A percentile compares a stretch with the other conserved stretches of the same genome.
phyloP scores from a whole-genome alignment of 345 rosid genomes.

The Fremontodendron californicum region DNA sequence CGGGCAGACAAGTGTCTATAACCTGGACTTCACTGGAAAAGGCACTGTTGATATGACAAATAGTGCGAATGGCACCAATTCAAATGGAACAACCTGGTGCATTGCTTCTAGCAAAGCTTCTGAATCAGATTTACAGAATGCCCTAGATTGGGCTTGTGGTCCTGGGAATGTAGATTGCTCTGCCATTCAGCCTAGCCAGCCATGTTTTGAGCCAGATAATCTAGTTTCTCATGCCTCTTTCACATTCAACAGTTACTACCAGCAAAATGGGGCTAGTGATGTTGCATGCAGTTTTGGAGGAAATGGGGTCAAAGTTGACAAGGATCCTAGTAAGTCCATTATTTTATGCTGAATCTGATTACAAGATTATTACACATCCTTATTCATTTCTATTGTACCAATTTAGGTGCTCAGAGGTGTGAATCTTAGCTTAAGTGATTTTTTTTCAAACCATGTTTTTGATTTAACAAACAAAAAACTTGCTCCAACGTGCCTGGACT shows the following conservation, averaged over 20 bases:
- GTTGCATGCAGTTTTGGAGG: conserved; percentile 92
- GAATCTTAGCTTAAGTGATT: neutral
- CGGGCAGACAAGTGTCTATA: conserved; percentile 81
- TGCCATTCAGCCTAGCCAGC: conserved; percentile 94
- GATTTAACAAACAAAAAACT: neutral
- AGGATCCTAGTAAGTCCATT: conserved; percentile 76
- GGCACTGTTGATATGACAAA: conserved; percentile 11
- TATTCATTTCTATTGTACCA: neutral
- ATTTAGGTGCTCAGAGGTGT: neutral
- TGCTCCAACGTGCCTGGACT: neutral
- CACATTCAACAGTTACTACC: conserved; percentile 81
- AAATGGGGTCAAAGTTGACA: conserved; percentile 78
- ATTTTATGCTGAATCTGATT: neutral
- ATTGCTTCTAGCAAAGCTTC: conserved; percentile 81
- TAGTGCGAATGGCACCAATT: conserved; percentile 20
- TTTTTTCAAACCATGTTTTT: neutral
- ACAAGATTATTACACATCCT: neutral
- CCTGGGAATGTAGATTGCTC: conserved; percentile 95
- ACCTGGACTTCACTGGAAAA: conserved; percentile 78
- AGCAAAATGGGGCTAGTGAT: conserved; percentile 80
- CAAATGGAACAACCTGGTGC: conserved; percentile 78
- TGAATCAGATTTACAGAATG: conserved; percentile 64
- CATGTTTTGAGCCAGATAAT: conserved; percentile 90
- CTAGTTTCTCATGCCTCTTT: conserved; percentile 87
- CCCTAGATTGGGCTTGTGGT: conserved; percentile 94